Base-by-base conservation (phyloP, 441 rosid genomes). In the Bocquillonia castaneifolia region DNA sequence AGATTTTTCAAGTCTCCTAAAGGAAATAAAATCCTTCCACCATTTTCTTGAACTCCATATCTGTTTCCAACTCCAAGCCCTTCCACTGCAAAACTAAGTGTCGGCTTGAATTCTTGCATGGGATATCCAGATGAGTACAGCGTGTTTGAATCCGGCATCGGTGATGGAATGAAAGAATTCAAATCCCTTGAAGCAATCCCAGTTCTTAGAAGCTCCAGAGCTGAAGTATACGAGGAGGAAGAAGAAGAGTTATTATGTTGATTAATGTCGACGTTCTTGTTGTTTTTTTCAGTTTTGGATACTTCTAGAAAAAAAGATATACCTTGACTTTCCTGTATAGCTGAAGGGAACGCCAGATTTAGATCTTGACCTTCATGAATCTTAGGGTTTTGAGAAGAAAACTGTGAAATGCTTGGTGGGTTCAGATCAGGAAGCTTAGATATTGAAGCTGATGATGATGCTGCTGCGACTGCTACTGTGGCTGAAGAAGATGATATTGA, bases 361-460 rank as follows among this genome's bases (percentile, higher is more conserved):
- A 90, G 92, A 78, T 85, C 94, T 71, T 83, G 96, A n/a, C 81
- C 86, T 78, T 84, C 82, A 57, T 76, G 83, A 54, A 31, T 59
- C 57, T 80, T 86, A 79, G 84, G 84, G 83, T 82, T 86, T 76
- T 81, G 88, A 65, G 85, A 74, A 73, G 84, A 80, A 60, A 80
- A 82, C 13, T 81, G 84, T 1, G 86, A 70, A 60, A 85, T 76
- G 58, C 40, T 81, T 72, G 87, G 84, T 59, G 91, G 90, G 77
- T 82, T 88, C 73, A 85, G 88, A 85, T 90, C 92, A 75, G 85
- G 84, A 53, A 86, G 81, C 74, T 83, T 79, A 23, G 79, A 72
- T 10, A 80, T 58, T 53, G 78, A 59, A 5, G 78, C 68, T n/a
- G 88, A 82, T 3, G 87, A 71, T 12, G 83, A 62, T 34, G 79